Base-by-base conservation (phyloP, 148 eudicot genomes). In the Nyssa sinensis region DNA sequence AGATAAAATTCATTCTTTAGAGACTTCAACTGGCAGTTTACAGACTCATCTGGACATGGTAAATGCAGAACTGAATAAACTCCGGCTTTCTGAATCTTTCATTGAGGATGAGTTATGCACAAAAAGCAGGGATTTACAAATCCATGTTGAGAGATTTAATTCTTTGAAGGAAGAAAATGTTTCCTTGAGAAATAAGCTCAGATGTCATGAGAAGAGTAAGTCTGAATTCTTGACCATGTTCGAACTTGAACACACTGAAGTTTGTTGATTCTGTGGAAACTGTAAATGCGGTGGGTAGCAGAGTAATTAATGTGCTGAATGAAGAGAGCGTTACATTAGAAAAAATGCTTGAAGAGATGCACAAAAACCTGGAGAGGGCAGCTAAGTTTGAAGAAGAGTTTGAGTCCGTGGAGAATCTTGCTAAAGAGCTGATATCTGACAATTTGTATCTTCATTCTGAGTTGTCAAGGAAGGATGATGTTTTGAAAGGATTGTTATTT, bases 401-500 rank as follows among this genome's bases (percentile, higher is more conserved):
- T 73, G 91, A 87, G 61, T 65, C 63, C 28, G 35, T 92, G 51
- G 96, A 89, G 71, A 76, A 58, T 65, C 73, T 77, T 29, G 80
- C 85, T 37, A 67, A 79, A 30, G 85, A 84, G 77, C 72, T 92
- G 33, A 69, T 71, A 67, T 71, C 90, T 74, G 82, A 82, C 74
- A 88, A 86, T 79, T 27, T 63, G 5, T 66, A 79, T 33, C 82
- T 92, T 61, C 78, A 83, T 74, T 79, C 77, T 65, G 92, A 90
- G 88, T 79, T 86, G 79, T 49, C 72, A 29, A 84, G 93, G 83
- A 95, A 95, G 75, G 97, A 95, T 75, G 92, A 89, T 30, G 80
- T 89, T 74, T 75, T 89, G 33, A 85, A 84, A 55, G 99, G 98
- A 39, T 72, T 92, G 49, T 73, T 79, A 67, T 93, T 89, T 83